Conservation (phyloP, 331 rosid species). For the Acacia pycnantha region DNA sequence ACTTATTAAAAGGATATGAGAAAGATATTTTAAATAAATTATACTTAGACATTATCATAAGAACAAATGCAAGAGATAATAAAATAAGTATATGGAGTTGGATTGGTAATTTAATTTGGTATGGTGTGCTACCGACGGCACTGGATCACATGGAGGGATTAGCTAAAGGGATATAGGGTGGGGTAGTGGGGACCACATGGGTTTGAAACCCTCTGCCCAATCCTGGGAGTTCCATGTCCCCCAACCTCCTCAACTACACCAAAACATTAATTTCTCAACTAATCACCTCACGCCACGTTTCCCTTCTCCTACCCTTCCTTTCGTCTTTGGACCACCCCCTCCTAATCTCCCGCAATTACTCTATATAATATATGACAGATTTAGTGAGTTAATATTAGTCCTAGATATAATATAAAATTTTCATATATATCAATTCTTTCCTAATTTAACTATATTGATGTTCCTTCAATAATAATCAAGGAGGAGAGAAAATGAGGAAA, state of each 20-base stretch:
- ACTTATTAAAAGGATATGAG: too few species aligned
- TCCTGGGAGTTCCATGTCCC: not conserved
- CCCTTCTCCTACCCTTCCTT: not conserved
- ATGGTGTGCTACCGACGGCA: not conserved
- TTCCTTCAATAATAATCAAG: too few species aligned
- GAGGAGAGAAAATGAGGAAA: too few species aligned
- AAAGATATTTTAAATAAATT: too few species aligned
- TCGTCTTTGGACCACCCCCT: not conserved
- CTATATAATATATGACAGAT: too few species aligned
- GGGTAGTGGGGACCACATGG: not conserved
- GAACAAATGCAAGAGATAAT: too few species aligned
- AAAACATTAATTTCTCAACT: not conserved
- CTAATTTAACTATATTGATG: too few species aligned
- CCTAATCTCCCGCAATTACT: not conserved
- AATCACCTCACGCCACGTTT: not conserved
- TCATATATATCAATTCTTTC: too few species aligned
- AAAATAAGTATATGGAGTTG: not conserved
- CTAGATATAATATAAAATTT: too few species aligned
- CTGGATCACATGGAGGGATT: not conserved
- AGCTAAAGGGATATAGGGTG: not conserved
- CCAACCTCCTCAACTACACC: not conserved
- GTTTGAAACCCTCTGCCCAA: not conserved
- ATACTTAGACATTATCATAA: too few species aligned
- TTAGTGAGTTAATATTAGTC: too few species aligned
- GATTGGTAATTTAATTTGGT: not conserved